Percentiles rank a stretch among this genome's conserved stretches.
phyloP scores from a whole-genome alignment of 345 rosid genomes.

The Corchorus olitorius region DNA sequence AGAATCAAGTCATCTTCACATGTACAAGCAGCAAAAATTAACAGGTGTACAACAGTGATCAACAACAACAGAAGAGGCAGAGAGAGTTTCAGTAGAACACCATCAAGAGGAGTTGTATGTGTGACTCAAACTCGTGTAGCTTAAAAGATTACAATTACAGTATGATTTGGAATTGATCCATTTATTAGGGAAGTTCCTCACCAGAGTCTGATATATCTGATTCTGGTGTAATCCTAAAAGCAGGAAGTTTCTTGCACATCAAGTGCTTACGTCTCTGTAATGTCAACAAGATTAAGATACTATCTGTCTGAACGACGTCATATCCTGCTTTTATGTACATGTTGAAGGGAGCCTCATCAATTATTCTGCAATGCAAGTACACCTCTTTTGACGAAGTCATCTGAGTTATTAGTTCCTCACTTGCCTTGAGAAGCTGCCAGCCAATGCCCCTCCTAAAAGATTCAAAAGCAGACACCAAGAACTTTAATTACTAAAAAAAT shows the following conservation, averaged over 20 bases:
- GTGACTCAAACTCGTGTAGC: conserved; percentile 27
- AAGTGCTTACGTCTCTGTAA: conserved; percentile 91
- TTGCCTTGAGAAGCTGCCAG: conserved; percentile 91
- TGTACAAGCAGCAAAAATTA: not conserved
- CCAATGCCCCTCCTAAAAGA: conserved; percentile 81
- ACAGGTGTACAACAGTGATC: not conserved
- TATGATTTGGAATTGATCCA: conserved; percentile 16
- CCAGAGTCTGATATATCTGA: conserved; percentile 36
- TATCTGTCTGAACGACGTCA: conserved; percentile 65
- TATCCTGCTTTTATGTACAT: conserved; percentile 94
- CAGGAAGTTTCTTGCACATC: conserved; percentile 80
- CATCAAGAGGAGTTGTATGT: not conserved
- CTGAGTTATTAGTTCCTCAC: conserved; percentile 76
- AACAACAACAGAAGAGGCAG: conserved; percentile 3
- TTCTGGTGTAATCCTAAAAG: conserved; percentile 22
- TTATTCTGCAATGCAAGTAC: conserved; percentile 89
- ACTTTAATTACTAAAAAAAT: not conserved
- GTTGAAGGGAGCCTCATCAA: conserved; percentile 82
- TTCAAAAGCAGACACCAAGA: conserved; percentile 20
- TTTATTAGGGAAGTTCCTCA: conserved; percentile 41
- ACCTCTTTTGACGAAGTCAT: conserved; percentile 64
- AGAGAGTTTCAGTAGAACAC: not conserved
- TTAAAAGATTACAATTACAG: conserved; percentile 15
- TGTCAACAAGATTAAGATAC: conserved; percentile 61
- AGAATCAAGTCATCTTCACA: conserved; percentile 11